A percentile compares a stretch with the other conserved stretches of the same genome.
Evolutionary conservation across 495 filamentous ascomycete genomes (phyloP).

Genomic region (Penicillium chermesinum): DNA sequence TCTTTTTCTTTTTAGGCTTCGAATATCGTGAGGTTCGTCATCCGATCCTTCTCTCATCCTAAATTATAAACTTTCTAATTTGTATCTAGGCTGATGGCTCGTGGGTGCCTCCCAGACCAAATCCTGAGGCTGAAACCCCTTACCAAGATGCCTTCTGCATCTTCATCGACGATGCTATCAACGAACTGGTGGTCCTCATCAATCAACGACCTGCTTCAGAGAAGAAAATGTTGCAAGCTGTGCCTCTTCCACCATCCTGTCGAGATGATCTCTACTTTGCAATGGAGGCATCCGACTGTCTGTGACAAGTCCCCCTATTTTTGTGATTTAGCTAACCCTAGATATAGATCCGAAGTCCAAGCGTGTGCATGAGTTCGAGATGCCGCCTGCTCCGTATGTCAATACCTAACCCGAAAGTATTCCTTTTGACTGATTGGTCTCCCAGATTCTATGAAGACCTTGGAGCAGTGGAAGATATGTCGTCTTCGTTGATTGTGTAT

Average conservation of each 20-base stretch:
- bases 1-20: conserved; percentile 64
- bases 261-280: conserved; percentile 35
- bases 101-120: conserved; percentile 46
- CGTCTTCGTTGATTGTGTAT: conserved; percentile 30
- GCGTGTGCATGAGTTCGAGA: conserved; percentile 28
- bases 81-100: conserved; percentile 26
- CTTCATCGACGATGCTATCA: conserved; percentile 51
- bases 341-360: conserved; percentile 27
- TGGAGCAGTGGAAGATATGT: conserved; percentile 42
- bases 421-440: neutral
- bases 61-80: conserved; percentile 9
- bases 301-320: conserved; percentile 7
- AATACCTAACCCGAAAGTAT: neutral
- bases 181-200: conserved; percentile 48
- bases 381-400: conserved; percentile 36
- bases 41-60: neutral
- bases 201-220: conserved; percentile 41
- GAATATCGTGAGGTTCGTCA: conserved; percentile 29
- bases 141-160: conserved; percentile 41
- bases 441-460: conserved; percentile 41
- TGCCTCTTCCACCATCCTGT: conserved; percentile 27
- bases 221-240: conserved; percentile 31
- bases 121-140: conserved; percentile 29
- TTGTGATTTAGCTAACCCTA: conserved; percentile 1
- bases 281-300: conserved; percentile 48